Conservation (phyloP, 495 filamentous ascomycete species). For the Annulohypoxylon bovei region DNA sequence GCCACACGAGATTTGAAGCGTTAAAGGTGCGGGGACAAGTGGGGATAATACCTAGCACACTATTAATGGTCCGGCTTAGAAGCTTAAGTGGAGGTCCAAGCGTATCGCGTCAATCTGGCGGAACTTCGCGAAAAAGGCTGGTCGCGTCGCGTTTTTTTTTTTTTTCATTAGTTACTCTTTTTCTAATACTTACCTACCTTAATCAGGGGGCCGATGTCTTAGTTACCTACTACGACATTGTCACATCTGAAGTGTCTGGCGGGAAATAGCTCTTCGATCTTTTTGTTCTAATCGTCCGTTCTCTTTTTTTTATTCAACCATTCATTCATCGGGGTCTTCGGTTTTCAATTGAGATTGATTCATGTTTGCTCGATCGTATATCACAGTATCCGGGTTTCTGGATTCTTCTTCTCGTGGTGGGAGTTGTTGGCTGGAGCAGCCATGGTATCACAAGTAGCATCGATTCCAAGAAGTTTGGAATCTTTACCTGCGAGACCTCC, state of each 20-base stretch:
- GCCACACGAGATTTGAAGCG: neutral
- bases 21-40: neutral
- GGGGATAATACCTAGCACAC: neutral
- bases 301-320: neutral
- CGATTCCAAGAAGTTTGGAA: slow-evolving; percentile 55
- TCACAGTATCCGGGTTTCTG: slow-evolving; percentile 25
- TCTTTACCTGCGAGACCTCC: slow-evolving; percentile 61
- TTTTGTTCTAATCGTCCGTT: neutral
- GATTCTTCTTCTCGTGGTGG: slow-evolving; percentile 27
- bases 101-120: slow-evolving; percentile 27
- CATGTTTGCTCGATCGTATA: slow-evolving; percentile 10
- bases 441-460: slow-evolving; percentile 58
- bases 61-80: slow-evolving; percentile 1
- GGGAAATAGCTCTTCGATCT: neutral
- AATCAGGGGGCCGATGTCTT: slow-evolving; percentile 13
- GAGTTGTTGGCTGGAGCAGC: slow-evolving; percentile 48
- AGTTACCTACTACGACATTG: slow-evolving; percentile 16
- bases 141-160: slow-evolving; percentile 39
- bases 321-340: neutral
- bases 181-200: slow-evolving; percentile 12
- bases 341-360: slow-evolving; percentile 8
- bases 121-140: slow-evolving; percentile 28
- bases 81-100: slow-evolving; percentile 38
- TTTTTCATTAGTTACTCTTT: slow-evolving; percentile 5
- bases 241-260: slow-evolving; percentile 11